Evolutionary conservation across 805 yeast species (phyloP).

Genomic region (Metschnikowia amazonensis): DNA sequence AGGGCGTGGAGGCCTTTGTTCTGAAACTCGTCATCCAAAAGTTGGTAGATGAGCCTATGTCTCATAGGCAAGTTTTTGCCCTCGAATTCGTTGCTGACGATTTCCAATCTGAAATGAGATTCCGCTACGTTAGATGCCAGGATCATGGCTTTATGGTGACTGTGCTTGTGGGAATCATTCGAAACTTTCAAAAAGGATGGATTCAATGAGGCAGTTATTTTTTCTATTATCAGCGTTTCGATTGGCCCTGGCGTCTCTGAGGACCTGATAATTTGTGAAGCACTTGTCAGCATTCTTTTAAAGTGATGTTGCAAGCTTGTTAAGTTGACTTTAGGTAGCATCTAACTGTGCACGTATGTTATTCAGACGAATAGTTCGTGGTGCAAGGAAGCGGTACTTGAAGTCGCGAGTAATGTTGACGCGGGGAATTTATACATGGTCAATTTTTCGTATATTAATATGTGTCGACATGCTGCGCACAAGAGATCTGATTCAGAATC

Average conservation of each 20-base stretch:
- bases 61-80: slow-evolving; percentile 68
- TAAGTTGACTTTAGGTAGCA: slow-evolving; percentile 6
- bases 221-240: slow-evolving; percentile 45
- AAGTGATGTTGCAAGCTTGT: not conserved
- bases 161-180: slow-evolving; percentile 86
- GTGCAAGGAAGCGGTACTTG: not conserved
- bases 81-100: slow-evolving; percentile 65
- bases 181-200: slow-evolving; percentile 50
- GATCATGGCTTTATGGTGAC: slow-evolving; percentile 79
- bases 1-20: slow-evolving; percentile 80
- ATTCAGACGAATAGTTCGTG: not conserved
- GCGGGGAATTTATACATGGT: not conserved
- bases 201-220: slow-evolving; percentile 37
- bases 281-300: slow-evolving; percentile 10
- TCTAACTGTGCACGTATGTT: not conserved
- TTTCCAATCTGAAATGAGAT: slow-evolving; percentile 74
- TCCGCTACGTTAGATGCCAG: slow-evolving; percentile 70
- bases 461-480: not conserved
- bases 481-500: not conserved
- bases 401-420: not conserved
- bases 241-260: slow-evolving; percentile 41
- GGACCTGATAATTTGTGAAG: slow-evolving; percentile 9
- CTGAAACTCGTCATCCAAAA: slow-evolving; percentile 69
- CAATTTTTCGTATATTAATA: not conserved
- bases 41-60: slow-evolving; percentile 68